Evolutionary conservation across 345 rosid genomes (phyloP), one percentile per base, ranked within the genome.

Genomic region (Bruguiera sexangula): DNA sequence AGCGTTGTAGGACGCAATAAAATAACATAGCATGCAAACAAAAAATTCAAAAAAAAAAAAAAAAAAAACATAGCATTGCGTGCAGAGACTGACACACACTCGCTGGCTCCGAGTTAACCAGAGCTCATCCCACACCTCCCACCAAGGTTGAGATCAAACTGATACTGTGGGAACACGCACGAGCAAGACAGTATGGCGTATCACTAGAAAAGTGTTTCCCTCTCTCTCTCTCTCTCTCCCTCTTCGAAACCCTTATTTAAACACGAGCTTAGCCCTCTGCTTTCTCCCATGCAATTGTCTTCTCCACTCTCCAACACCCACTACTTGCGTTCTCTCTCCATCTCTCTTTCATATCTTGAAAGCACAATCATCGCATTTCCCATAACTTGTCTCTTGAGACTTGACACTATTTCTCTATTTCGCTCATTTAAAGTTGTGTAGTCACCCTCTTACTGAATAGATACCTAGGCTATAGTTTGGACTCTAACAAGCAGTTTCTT

Each of bases 211-310:
- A 53, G 68, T 79, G 73, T 76, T 75, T 69, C 67, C 74, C 26
- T 52, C 43, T 6, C 51, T 56, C 54, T 51, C 65, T 64, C 53
- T 60, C 53, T 55, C 79, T 62, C 59, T 31, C 26, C 10, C 9
- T 15, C 6, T 6, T 1, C 43, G 10, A 74, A 75, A 72, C 39
- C 74, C 75, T 78, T 88, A 79, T 82, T 84, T 88, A 85, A 87
- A 77, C 78, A 51, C 77, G 24, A 34, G 48, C 75, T 66, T 32
- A 50, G 51, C 74, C 76, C 77, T 26, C 74, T 57, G 19, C 73
- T 79, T 69, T 73, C 77, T 80, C 82, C 85, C 87, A 83, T 80
- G 87, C 83, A 80, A 63, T 65, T 76, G 21, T 81, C 76, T 64
- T 76, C 79, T 65, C 66, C 80, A 64, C 43, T 69, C 77, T 67